These are phyloP conservation scores for Zygosaccharomyces sapae DNA, from an alignment of 1,139 yeast genomes.

Conservation along the genomic window DNA sequence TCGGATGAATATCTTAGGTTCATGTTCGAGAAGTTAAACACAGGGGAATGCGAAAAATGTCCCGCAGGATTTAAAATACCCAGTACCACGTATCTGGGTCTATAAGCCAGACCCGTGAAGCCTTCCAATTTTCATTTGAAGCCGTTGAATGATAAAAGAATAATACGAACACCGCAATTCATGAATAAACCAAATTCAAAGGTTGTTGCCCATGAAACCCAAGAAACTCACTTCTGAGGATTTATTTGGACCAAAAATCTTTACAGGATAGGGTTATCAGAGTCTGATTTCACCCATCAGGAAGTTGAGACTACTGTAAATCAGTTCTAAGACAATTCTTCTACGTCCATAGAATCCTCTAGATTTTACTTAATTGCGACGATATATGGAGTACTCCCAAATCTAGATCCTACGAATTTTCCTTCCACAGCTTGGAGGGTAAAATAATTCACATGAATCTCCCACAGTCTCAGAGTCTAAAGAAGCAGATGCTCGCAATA, in stretches of 20 bases:
- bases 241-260: constrained; percentile 38
- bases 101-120: background rate
- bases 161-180: constrained; percentile 48
- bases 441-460: constrained; percentile 42
- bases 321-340: constrained; percentile 51
- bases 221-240: constrained; percentile 11
- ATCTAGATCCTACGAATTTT: constrained; percentile 55
- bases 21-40: background rate
- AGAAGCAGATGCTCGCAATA: constrained; percentile 65
- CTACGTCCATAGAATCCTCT: constrained; percentile 49
- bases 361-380: constrained; percentile 54
- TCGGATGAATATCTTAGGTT: background rate
- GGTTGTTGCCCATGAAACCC: constrained; percentile 3
- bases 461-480: constrained; percentile 61
- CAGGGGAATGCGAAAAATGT: background rate
- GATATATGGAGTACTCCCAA: constrained; percentile 55
- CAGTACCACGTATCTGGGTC: background rate
- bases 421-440: constrained; percentile 51
- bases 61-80: background rate
- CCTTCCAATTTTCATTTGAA: background rate
- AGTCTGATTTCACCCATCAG: constrained; percentile 58
- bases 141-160: constrained; percentile 39
- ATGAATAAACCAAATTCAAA: constrained; percentile 21
- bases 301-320: constrained; percentile 59
- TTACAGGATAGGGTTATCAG: constrained; percentile 47